Conservation (phyloP, 805 yeast species). For the Suhomyces sp. region DNA sequence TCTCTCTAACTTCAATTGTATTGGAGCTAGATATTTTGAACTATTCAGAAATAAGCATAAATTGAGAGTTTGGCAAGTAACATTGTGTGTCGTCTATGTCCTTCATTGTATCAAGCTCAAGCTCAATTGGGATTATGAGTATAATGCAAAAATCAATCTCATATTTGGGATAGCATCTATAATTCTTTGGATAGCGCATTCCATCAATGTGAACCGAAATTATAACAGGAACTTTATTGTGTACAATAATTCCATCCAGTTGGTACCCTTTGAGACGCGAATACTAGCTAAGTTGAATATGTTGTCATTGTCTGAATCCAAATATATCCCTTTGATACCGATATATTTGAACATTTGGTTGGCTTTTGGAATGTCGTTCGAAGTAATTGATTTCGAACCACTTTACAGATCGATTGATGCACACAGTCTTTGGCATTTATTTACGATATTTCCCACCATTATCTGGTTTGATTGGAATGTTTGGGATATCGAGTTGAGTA, state of each 20-base stretch:
- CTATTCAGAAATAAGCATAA: constrained; percentile 17
- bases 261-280: constrained; percentile 40
- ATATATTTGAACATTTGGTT: constrained; percentile 34
- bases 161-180: constrained; percentile 31
- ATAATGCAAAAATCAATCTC: constrained; percentile 34
- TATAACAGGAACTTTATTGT: constrained; percentile 16
- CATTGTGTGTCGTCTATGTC: constrained; percentile 18
- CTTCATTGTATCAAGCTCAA: constrained; percentile 29
- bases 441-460: constrained; percentile 79
- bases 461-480: constrained; percentile 66
- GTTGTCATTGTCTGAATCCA: constrained; percentile 25
- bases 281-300: constrained; percentile 31
- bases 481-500: constrained; percentile 39
- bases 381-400: constrained; percentile 38
- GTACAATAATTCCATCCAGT: constrained; percentile 36
- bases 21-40: constrained; percentile 31
- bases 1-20: constrained; percentile 35
- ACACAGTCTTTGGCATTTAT: constrained; percentile 90
- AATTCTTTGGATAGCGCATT: constrained; percentile 35
- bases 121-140: constrained; percentile 39
- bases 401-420: constrained; percentile 64
- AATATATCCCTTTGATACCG: constrained; percentile 35
- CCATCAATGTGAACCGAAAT: constrained; percentile 18
- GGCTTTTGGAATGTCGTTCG: constrained; percentile 31
- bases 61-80: constrained; percentile 17